Percentiles rank a stretch among this genome's conserved stretches.
Evolutionary conservation across 2,329 filamentous ascomycete genomes (phyloP).

Genomic region (Aspergillus alliaceus): DNA sequence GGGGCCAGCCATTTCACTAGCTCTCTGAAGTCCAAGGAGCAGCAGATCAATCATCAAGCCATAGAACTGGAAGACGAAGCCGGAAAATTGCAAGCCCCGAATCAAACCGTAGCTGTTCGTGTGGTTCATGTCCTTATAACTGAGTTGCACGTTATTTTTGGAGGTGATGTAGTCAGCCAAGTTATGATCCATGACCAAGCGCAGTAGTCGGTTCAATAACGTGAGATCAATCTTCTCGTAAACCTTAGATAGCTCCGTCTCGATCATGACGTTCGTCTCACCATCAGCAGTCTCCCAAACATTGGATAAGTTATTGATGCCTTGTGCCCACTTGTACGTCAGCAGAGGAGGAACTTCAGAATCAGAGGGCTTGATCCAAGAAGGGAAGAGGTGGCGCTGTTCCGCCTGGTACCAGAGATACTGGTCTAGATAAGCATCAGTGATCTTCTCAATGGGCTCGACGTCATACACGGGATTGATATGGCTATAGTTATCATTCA

Average conservation of each 20-base stretch:
- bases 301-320: constrained; percentile 94
- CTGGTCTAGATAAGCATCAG: constrained; percentile 96
- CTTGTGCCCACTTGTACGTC: constrained; percentile 98
- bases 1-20: constrained; percentile 95
- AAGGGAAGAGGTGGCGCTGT: constrained; percentile 92
- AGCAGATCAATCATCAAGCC: constrained; percentile 92
- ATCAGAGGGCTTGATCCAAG: constrained; percentile 99
- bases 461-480: constrained; percentile 99
- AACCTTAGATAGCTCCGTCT: constrained; percentile 97
- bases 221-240: constrained; percentile 99
- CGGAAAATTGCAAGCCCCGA: constrained; percentile 94
- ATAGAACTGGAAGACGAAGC: constrained; percentile 99
- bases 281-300: constrained; percentile 94
- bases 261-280: constrained; percentile 97
- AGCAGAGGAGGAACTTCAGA: constrained; percentile 93
- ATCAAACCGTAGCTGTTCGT: constrained; percentile 99
- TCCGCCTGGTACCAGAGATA: constrained; percentile 99
- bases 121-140: constrained; percentile 99
- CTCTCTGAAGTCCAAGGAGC: constrained; percentile 86
- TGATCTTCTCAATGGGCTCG: constrained; percentile 99
- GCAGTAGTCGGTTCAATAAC: constrained; percentile 84
- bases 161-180: constrained; percentile 98
- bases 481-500: constrained; percentile 99
- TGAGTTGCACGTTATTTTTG: constrained; percentile 98
- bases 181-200: constrained; percentile 99